Percentiles rank a stretch among this genome's conserved stretches.
These are phyloP conservation scores for Osmanthus fragrans DNA, from an alignment of 257 asterid species.

Conservation along the genomic window DNA sequence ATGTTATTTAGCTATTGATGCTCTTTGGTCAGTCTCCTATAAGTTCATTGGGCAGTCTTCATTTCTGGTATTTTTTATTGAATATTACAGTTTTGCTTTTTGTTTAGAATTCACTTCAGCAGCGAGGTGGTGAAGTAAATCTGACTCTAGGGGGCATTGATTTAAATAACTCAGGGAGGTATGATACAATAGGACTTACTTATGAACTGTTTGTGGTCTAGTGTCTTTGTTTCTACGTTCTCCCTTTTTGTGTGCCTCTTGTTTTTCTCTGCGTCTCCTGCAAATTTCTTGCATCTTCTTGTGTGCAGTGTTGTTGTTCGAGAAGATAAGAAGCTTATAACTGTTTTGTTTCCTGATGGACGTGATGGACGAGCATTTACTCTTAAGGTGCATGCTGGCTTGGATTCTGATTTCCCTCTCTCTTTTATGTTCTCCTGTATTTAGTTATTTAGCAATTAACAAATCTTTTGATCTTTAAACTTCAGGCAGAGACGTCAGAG, in stretches of 20 bases:
- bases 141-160: conserved; percentile 92
- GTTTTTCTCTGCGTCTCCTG: conserved; percentile 17
- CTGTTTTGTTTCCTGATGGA: conserved; percentile 93
- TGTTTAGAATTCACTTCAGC: conserved; percentile 82
- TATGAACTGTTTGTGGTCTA: background rate
- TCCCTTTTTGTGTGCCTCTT: background rate
- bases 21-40: conserved; percentile 6
- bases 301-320: conserved; percentile 84
- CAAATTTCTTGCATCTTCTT: conserved; percentile 24
- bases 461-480: conserved; percentile 24
- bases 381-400: conserved; percentile 63
- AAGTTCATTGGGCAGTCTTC: conserved; percentile 11
- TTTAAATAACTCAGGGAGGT: conserved; percentile 97
- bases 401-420: background rate
- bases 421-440: conserved; percentile 11
- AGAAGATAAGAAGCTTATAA: conserved; percentile 85
- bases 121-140: conserved; percentile 93
- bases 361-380: conserved; percentile 97
- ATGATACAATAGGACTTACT: background rate
- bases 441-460: conserved; percentile 16
- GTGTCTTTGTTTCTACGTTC: background rate
- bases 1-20: conserved; percentile 7
- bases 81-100: conserved; percentile 15
- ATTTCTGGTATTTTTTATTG: conserved; percentile 18
- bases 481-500: conserved; percentile 87